Evolutionary conservation across 192 early-diverging fungal species (phyloP), one percentile per base, ranked within the genome.

Genomic region (Coemansia furcata): DNA sequence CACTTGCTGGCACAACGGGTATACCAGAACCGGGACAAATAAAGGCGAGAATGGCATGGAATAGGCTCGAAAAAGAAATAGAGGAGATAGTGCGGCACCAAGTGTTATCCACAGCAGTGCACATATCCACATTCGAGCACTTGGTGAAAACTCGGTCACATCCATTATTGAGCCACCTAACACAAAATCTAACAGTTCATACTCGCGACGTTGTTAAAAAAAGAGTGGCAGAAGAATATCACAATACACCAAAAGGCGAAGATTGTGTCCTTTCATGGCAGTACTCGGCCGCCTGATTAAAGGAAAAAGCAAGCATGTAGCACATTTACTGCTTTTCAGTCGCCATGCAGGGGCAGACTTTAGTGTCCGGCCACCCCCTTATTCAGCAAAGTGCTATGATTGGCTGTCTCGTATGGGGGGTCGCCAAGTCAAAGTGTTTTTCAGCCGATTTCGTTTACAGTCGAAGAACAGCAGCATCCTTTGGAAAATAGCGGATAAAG

Each of bases 61-160:
- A 54, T 80, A 80, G 9, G 77, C 69, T 4, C 77, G 68, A 60
- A 74, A 80, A 3, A 80, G 67, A 54, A 80, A 80, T 10, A 80
- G 69, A 6, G 77, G 77, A 15, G 77, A 70, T 23, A 80, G 63
- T 11, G 69, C 23, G 1, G 78, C 78, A 26, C 65, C 64, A 15
- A 69, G 49, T 21, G 73, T 65, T 1, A 73, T 80, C 33, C 74
- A 75, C 8, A 68, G 6, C 35, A 80, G 38, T 5, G 78, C 78
- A 35, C 69, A 75, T 14, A 66, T 30, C 78, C 78, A 80, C 33
- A 73, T 69, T 43, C 59, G 64, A 37, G 42, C 44, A 35, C 78
- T 63, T 29, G 78, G 78, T 29, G 44, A 19, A 66, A 78, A 78
- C 12, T 35, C 17, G 21, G 15, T n/a, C 29, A 32, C 35, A n/a